These are phyloP conservation scores for Leptosphaerulina australis DNA, from an alignment of 2,329 filamentous ascomycete species.

Conservation along the genomic window DNA sequence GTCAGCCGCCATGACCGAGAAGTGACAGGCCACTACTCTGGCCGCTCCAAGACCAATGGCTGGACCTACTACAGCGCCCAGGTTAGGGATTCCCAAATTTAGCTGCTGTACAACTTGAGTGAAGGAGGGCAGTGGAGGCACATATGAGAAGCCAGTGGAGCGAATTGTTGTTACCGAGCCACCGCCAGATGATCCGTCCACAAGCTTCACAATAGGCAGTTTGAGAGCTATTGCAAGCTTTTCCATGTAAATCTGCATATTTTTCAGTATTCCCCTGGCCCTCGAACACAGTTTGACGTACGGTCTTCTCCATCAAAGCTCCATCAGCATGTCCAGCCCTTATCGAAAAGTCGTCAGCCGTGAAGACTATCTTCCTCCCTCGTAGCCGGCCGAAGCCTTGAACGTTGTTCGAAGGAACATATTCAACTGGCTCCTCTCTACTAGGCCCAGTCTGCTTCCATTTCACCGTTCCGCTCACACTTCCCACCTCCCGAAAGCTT, in stretches of 20 bases:
- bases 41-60: conserved; percentile 69
- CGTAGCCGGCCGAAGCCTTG: conserved; percentile 63
- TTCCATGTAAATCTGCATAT: conserved; percentile 60
- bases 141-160: conserved; percentile 62
- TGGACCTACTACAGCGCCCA: conserved; percentile 67
- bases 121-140: conserved; percentile 63
- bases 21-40: conserved; percentile 66
- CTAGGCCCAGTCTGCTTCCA: conserved; percentile 59
- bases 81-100: conserved; percentile 68
- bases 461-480: conserved; percentile 63
- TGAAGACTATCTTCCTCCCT: conserved; percentile 63
- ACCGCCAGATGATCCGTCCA: conserved; percentile 68
- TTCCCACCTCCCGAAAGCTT: conserved; percentile 65
- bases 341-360: conserved; percentile 68
- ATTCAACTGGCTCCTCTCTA: conserved; percentile 58
- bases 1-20: conserved; percentile 69
- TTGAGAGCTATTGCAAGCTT: conserved; percentile 64
- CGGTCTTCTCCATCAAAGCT: conserved; percentile 62
- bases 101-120: conserved; percentile 62
- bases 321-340: conserved; percentile 69
- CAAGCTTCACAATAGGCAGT: conserved; percentile 67
- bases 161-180: conserved; percentile 66
- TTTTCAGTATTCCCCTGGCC: conserved; percentile 19
- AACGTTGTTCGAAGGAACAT: conserved; percentile 66
- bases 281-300: conserved; percentile 8